Base-by-base conservation (phyloP, 1,284 basidiomycete genomes). In the Ustilago esculenta region DNA sequence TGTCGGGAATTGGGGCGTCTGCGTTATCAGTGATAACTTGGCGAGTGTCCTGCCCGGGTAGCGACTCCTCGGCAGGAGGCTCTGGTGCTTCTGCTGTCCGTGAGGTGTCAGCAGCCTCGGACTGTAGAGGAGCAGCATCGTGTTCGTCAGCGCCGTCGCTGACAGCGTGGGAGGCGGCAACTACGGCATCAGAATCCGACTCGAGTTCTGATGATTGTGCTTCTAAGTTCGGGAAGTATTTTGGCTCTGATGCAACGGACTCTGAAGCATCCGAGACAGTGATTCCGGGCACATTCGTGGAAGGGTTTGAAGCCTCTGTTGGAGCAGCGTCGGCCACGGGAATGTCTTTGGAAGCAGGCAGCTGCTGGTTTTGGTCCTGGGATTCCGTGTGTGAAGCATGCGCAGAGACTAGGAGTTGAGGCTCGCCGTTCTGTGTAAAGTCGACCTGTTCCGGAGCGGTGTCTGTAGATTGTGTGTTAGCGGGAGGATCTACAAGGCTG, bases 401-500 rank as follows among this genome's bases (percentile, higher is more conserved):
- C 25, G 41, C 5, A 3, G 18, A 15, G 20, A 33, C 14, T 15
- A 24, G 4, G 15, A 10, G 4, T 6, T 21, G 24, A n/a, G 29
- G n/a, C 15, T 48, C 20, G 17, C 20, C 17, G 1, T 27, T 17
- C 17, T 42, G 24, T 3, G 40, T 21, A 5, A 25, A 33, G 10
- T 30, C 8, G 3, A 8, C 20, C 17, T 35, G 59, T 12, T 55
- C 37, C 12, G 35, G n/a, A 9, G 25, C 37, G n/a, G 5, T 17
- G 24, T 45, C 36, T 34, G 32, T 14, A 0, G 15, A 5, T 18
- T 48, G 18, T 23, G 57, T 30, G 5, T 50, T 20, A 33, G 54
- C 11, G 17, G 53, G 42, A n/a, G 52, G 40, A 10, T 58, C 39
- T 25, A 60, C 52, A 17, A 70, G 53, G 27, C 60, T 70, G n/a